Percentiles rank a stretch among this genome's conserved stretches.
phyloP scores from a whole-genome alignment of 192 early-diverging fungal species.

The Linderina pennispora region DNA sequence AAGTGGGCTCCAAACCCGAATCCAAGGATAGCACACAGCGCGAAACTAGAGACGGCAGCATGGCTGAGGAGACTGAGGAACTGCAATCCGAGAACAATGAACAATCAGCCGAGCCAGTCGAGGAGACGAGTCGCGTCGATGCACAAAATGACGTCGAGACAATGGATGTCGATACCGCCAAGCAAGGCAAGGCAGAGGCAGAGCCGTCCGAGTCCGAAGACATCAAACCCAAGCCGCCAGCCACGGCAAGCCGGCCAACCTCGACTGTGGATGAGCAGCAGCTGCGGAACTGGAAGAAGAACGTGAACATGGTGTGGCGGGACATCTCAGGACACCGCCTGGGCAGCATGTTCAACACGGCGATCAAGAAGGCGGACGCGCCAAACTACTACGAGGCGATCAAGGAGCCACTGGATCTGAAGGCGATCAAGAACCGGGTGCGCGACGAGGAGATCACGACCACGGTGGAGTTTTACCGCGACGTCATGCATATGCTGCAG shows the following conservation, averaged over 20 bases:
- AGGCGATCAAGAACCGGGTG: constrained; percentile 79
- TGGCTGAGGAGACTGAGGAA: too few species aligned
- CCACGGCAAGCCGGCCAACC: too few species aligned
- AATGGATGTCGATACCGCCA: too few species aligned
- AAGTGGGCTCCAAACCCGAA: neutral
- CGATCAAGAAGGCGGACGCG: constrained; percentile 74
- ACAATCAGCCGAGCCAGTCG: too few species aligned
- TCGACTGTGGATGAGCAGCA: constrained; percentile 37
- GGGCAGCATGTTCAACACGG: constrained; percentile 79
- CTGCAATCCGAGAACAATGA: too few species aligned
- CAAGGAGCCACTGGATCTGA: constrained; percentile 82
- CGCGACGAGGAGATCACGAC: constrained; percentile 78
- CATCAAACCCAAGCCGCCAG: too few species aligned
- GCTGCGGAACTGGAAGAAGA: constrained; percentile 76
- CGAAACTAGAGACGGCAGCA: too few species aligned
- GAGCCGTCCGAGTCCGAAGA: too few species aligned
- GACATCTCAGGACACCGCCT: constrained; percentile 87
- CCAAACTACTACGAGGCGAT: constrained; percentile 76
- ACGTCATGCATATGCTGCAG: constrained; percentile 81
- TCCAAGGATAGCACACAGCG: neutral
- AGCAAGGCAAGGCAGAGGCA: too few species aligned
- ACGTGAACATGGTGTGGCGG: constrained; percentile 71
- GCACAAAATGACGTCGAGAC: too few species aligned
- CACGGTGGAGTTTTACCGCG: constrained; percentile 86
- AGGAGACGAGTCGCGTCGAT: too few species aligned